Evolutionary conservation across 1,284 basidiomycete species (phyloP), one percentile per base, ranked within the genome.

Genomic region (Meira miltonrushii): DNA sequence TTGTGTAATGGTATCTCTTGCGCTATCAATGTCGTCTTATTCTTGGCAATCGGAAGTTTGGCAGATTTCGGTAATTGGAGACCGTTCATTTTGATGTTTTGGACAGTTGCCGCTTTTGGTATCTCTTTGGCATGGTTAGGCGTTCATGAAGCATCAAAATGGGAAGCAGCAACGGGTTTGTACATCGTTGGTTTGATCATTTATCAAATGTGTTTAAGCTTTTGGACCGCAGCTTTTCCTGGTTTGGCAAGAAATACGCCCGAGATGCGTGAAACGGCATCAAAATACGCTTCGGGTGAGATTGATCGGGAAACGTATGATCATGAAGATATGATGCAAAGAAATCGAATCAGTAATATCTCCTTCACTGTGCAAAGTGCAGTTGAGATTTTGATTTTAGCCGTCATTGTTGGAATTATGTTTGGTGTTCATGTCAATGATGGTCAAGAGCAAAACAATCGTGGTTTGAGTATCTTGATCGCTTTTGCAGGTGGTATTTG

Each of bases 291-390:
- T 44, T 28, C 17, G 10, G 23, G n/a, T 15, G 10, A 21, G 8
- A 67, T 59, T 51, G 72, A 81, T 0, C 75, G 80, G 2, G 86
- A 86, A 53, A 85, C 84, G 65, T 89, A 88, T 69, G 88, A 89
- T 70, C 69, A 72, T 4, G 87, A 89, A 69, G 89, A 90, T 71
- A 87, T 86, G 57, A 72, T 92, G 53, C 86, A 90, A 79, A 88
- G 89, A 81, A 92, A 90, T 71, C 81, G 87, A 56, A 88, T 92
- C 61, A 87, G 87, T 70, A 92, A 92, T 65, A 87, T 86, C 66
- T 90, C 88, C 12, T 87, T 91, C 57, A 64, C 84, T 71, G 84
- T 86, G 87, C 37, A 87, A 87, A 71, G 88, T 86, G 83, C 86
- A 51, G 89, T 86, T 47, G 91, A 86, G 72, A 84, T 87, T 51